These are phyloP conservation scores for Mesotaenium endlicherianum DNA, from an alignment of 139 green algal genomes.

Conservation along the genomic window DNA sequence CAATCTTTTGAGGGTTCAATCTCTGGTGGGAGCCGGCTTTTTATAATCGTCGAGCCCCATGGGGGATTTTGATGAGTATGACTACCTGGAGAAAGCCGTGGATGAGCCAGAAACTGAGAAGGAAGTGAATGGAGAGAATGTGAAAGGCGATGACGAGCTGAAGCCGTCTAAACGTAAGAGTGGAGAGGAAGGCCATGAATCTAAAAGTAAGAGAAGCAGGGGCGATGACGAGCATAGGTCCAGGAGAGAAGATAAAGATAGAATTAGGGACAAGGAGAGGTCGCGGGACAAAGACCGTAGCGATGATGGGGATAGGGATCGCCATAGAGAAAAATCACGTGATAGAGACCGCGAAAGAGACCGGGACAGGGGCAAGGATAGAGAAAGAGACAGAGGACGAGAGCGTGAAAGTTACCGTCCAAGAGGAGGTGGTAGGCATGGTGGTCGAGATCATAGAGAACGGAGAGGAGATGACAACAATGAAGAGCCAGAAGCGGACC, in stretches of 20 bases:
- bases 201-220: constrained; percentile 19
- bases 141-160: constrained; percentile 9
- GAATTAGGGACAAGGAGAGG: constrained; percentile 33
- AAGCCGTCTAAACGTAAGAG: constrained; percentile 15
- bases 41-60: background rate
- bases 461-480: background rate
- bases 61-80: constrained; percentile 49
- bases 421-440: background rate
- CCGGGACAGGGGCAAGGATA: constrained; percentile 29
- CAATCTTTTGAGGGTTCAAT: no score
- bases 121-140: constrained; percentile 10
- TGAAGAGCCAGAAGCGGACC: constrained; percentile 33
- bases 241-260: constrained; percentile 25
- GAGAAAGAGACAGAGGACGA: constrained; percentile 18
- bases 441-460: background rate
- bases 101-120: background rate
- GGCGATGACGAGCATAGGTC: constrained; percentile 15
- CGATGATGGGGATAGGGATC: constrained; percentile 27
- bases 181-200: constrained; percentile 13
- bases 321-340: background rate
- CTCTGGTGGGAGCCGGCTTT: no score
- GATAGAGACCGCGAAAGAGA: constrained; percentile 36
- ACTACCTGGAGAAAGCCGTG: constrained; percentile 51
- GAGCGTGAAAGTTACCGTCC: background rate
- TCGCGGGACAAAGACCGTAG: constrained; percentile 31